Evolutionary conservation across 371 early-diverging fungal genomes (phyloP), one percentile per base, ranked within the genome.

Genomic region (Mucor sp.): DNA sequence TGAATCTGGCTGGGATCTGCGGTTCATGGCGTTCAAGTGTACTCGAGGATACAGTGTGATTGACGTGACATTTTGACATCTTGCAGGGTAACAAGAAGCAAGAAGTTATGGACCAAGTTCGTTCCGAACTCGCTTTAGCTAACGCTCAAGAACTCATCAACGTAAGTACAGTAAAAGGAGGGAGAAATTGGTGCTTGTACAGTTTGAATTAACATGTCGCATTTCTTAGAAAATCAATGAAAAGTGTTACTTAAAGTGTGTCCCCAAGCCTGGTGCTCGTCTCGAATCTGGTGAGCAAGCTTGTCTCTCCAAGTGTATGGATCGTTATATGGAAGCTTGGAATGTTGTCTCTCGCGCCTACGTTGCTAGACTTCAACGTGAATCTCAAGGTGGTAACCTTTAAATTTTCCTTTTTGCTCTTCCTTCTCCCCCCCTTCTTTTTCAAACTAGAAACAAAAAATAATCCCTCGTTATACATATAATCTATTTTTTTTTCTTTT

Each of bases 271-370:
- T 50, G 92, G 94, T 35, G 35, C 90, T 62, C 82, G 84, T 56
- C 81, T 94, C 58, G 85, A 83, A 66, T 82, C 81, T 64, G 80
- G 87, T 57, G 95, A 95, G 72, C 88, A 90, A 81, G 87, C 85
- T 44, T 91, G 91, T 76, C 76, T 94, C 47, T 85, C 89, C 39
- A 90, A 91, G 82, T 94, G 94, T 84, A 91, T 92, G 87, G 93
- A 94, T 71, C 91, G 93, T 68, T 94, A 92, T 83, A 89, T 94
- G 89, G 91, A 92, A 66, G 87, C 93, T 62, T 94, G 94, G 94
- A 93, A 94, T 71, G 82, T 89, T 39, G 91, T 93, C 39, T 93
- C 94, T 39, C 87, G 90, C 59, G 81, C 92, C 12, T 94, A 93
- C 60, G 86, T 92, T 37, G 77, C 79, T 63, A 85, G 91, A 62